Evolutionary conservation across 768 basidiomycete genomes (phyloP).

Genomic region (Mycena venus): DNA sequence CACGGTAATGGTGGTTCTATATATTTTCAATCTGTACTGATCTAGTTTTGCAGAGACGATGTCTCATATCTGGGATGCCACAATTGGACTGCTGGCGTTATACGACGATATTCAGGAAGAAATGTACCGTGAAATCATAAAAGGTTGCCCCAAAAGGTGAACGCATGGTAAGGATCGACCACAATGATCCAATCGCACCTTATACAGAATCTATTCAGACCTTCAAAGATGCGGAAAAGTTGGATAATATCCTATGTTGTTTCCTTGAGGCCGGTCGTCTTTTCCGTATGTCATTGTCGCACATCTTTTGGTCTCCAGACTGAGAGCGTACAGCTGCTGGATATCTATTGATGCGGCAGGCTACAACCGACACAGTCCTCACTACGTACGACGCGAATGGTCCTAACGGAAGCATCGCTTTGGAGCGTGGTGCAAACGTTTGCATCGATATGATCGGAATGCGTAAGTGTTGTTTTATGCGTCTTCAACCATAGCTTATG

Average conservation of each 20-base stretch:
- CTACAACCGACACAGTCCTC: conserved; percentile 33
- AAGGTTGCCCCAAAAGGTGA: conserved; percentile 25
- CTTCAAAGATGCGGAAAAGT: conserved; percentile 30
- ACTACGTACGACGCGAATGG: neutral
- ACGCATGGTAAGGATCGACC: conserved; percentile 18
- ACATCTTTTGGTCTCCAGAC: neutral
- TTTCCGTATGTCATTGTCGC: conserved; percentile 28
- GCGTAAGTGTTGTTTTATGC: neutral
- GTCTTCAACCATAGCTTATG: neutral
- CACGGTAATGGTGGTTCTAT: conserved; percentile 43
- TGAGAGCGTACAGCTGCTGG: conserved; percentile 20
- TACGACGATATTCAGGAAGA: conserved; percentile 50
- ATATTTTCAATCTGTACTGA: neutral
- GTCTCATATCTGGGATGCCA: conserved; percentile 48
- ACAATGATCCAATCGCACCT: neutral
- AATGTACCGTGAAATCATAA: conserved; percentile 41
- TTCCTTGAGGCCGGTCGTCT: conserved; percentile 35
- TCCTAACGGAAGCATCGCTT: neutral
- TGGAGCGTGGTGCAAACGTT: neutral
- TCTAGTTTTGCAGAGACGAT: conserved; percentile 41
- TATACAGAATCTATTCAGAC: neutral
- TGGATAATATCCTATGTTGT: conserved; percentile 24
- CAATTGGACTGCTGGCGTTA: conserved; percentile 47
- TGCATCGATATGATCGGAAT: conserved; percentile 1
- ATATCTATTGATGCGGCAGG: conserved; percentile 32